phyloP scores from a whole-genome alignment of 345 rosid genomes.

The Eucalyptus regnans region DNA sequence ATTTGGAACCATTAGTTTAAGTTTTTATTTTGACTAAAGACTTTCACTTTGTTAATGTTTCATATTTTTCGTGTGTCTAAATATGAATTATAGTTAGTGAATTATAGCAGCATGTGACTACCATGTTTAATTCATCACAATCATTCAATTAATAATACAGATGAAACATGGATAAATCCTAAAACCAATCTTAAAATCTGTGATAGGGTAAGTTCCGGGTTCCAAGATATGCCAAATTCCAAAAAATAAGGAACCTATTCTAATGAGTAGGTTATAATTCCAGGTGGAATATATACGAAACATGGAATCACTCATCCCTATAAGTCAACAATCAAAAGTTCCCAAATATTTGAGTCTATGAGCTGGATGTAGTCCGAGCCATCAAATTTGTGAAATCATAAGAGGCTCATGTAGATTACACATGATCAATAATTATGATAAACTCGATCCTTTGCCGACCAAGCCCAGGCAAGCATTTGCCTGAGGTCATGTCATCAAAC shows the following conservation, averaged over 20 bases:
- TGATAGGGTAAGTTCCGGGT: rapidly evolving
- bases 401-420: neutral
- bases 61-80: too few species aligned
- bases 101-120: too few species aligned
- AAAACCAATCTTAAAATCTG: neutral
- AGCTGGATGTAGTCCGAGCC: neutral
- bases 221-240: neutral
- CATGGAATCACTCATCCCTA: too few species aligned
- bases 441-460: neutral
- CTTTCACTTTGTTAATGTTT: too few species aligned
- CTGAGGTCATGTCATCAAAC: neutral
- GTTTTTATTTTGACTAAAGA: too few species aligned
- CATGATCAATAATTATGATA: neutral
- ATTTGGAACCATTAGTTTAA: neutral
- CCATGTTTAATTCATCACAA: too few species aligned
- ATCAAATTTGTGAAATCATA: neutral
- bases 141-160: too few species aligned
- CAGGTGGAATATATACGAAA: rapidly evolving
- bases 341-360: neutral
- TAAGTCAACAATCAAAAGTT: neutral
- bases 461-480: neutral
- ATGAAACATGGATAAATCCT: rapidly evolving
- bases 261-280: too few species aligned
- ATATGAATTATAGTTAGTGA: too few species aligned
- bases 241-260: neutral